A percentile compares a stretch with the other conserved stretches of the same genome.
Evolutionary conservation across 1,139 yeast genomes (phyloP).

Genomic region (Lodderomyces jiufengensis): DNA sequence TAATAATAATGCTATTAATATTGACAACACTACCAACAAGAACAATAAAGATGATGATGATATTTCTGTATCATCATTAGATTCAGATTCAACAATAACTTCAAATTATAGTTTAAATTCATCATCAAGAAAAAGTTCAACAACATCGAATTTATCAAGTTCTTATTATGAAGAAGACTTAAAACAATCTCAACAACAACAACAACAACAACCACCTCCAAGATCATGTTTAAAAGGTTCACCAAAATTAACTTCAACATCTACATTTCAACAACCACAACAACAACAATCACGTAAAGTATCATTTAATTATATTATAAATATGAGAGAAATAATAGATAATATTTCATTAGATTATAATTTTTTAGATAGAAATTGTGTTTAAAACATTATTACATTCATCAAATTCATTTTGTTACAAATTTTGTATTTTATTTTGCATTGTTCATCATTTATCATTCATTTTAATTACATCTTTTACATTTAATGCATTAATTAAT

Average conservation of each 20-base stretch:
- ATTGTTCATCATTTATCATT: too few species aligned
- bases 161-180: too few species aligned
- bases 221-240: too few species aligned
- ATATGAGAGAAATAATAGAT: slow-evolving; percentile 41
- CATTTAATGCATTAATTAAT: too few species aligned
- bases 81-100: slow-evolving; percentile 7
- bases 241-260: slow-evolving; percentile 4
- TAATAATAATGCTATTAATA: neutral
- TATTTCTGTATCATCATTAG: slow-evolving; percentile 9
- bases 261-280: slow-evolving; percentile 1
- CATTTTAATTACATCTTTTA: too few species aligned
- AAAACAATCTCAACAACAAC: neutral
- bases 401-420: too few species aligned
- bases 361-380: slow-evolving; percentile 32
- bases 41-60: slow-evolving; percentile 6
- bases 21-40: too few species aligned
- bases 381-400: too few species aligned
- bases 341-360: slow-evolving; percentile 43
- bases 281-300: slow-evolving; percentile 16
- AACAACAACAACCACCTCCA: slow-evolving; percentile 2
- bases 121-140: slow-evolving; percentile 9
- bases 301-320: slow-evolving; percentile 39
- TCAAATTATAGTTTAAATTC: slow-evolving; percentile 6
- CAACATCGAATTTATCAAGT: slow-evolving; percentile 6
- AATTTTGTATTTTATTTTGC: neutral